Conservation (phyloP, 352 stramenopile species). For the Globisporangium mamillatum region DNA sequence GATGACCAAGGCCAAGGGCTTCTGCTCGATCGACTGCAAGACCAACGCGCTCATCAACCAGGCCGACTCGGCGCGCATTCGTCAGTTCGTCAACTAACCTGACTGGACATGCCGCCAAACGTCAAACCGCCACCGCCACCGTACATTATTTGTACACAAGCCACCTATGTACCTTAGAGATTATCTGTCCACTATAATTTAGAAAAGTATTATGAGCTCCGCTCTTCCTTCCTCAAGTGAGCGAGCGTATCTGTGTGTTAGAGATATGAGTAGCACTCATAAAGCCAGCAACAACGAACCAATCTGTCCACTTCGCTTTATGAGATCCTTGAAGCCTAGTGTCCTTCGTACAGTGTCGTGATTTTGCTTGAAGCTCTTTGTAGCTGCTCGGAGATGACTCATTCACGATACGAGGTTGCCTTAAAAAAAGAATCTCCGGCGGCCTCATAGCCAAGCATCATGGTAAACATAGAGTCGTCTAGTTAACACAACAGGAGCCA, state of each 20-base stretch:
- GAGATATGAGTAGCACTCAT: not conserved
- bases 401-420: no score
- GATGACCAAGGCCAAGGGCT: slow-evolving; percentile 58
- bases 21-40: slow-evolving; percentile 88
- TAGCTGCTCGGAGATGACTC: no score
- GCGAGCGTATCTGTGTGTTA: not conserved
- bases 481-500: no score
- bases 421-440: no score
- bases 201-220: slow-evolving; percentile 20
- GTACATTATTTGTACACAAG: not conserved
- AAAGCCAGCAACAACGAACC: not conserved
- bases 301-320: not conserved
- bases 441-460: no score
- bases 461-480: no score
- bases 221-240: not conserved
- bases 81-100: slow-evolving; percentile 44
- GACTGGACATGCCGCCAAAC: not conserved
- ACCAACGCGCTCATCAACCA: slow-evolving; percentile 76
- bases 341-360: no score
- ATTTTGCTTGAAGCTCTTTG: no score
- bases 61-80: slow-evolving; percentile 63
- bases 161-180: slow-evolving; percentile 17
- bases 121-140: not conserved
- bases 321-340: no score
- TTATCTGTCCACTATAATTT: slow-evolving; percentile 19